Percentiles rank a stretch among this genome's conserved stretches.
phyloP scores from a whole-genome alignment of 768 basidiomycete genomes.

The Phaeotremella skinneri region DNA sequence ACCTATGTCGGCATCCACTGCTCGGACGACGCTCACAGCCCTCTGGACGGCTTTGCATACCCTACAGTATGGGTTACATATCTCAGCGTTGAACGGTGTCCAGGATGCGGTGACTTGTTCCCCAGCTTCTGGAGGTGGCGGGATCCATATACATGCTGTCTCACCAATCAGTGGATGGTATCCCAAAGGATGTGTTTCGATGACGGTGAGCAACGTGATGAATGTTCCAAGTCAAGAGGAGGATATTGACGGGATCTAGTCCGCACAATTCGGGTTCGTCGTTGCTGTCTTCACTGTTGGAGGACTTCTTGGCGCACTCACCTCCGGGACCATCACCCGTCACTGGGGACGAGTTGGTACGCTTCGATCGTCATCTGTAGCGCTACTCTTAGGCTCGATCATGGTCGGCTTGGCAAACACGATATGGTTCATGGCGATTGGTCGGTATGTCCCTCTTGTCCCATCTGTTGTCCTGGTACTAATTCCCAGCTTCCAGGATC shows the following conservation, averaged over 20 bases:
- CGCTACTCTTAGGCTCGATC: conserved; percentile 31
- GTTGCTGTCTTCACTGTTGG: conserved; percentile 84
- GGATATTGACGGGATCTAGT: conserved; percentile 13
- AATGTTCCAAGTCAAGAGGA: neutral
- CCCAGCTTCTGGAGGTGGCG: conserved; percentile 9
- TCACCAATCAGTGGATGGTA: neutral
- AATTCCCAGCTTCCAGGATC: conserved; percentile 24
- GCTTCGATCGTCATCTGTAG: conserved; percentile 21
- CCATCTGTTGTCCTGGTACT: neutral
- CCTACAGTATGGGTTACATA: conserved; percentile 70
- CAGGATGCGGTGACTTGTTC: conserved; percentile 55
- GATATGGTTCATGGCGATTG: conserved; percentile 24
- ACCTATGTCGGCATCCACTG: no score
- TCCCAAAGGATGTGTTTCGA: conserved; percentile 28
- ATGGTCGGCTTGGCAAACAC: conserved; percentile 25
- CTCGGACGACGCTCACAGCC: conserved; percentile 28
- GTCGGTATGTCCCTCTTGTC: conserved; percentile 23
- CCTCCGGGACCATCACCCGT: conserved; percentile 18
- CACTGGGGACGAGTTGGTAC: conserved; percentile 30
- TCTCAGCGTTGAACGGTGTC: conserved; percentile 83
- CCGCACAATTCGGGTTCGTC: conserved; percentile 70
- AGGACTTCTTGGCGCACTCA: conserved; percentile 65
- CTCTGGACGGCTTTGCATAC: conserved; percentile 44
- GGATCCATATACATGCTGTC: conserved; percentile 2
- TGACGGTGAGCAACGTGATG: conserved; percentile 26